phyloP scores from a whole-genome alignment of 2,329 filamentous ascomycete genomes.

The Neofusicoccum sp. region DNA sequence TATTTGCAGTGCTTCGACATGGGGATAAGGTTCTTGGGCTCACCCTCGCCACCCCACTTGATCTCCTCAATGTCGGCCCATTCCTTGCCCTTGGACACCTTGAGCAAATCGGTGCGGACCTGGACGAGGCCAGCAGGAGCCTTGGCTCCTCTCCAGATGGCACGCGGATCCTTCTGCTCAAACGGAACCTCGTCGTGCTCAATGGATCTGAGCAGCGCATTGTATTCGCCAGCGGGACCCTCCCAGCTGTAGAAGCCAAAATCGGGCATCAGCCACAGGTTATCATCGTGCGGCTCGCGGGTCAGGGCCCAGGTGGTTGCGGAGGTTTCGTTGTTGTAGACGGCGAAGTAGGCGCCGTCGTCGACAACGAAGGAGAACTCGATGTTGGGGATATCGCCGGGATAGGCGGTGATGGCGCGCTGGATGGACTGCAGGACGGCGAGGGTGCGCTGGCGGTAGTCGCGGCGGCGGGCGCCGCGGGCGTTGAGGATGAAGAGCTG shows the following conservation, averaged over 20 bases:
- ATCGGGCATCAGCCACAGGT: slow-evolving; percentile 26
- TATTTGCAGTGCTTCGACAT: slow-evolving; percentile 28
- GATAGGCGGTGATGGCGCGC: slow-evolving; percentile 52
- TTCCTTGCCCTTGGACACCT: slow-evolving; percentile 20
- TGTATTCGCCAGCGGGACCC: slow-evolving; percentile 17
- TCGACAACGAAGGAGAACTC: slow-evolving; percentile 52
- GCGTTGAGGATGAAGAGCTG: slow-evolving; percentile 36
- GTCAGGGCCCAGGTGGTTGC: slow-evolving; percentile 17
- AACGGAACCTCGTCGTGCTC: slow-evolving; percentile 16
- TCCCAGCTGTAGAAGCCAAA: slow-evolving; percentile 23
- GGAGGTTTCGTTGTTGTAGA: slow-evolving; percentile 12
- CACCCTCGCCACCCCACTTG: slow-evolving; percentile 8
- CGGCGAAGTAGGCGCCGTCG: slow-evolving; percentile 16
- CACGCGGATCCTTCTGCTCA: slow-evolving; percentile 22
- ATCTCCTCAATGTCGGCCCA: slow-evolving; percentile 26
- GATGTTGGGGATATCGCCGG: slow-evolving; percentile 50
- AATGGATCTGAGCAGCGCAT: slow-evolving; percentile 17
- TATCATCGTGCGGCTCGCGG: slow-evolving; percentile 12
- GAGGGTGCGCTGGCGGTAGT: slow-evolving; percentile 28
- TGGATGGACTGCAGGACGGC: slow-evolving; percentile 56
- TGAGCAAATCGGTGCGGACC: slow-evolving; percentile 24
- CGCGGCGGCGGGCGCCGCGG: slow-evolving; percentile 21
- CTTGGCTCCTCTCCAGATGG: slow-evolving; percentile 27
- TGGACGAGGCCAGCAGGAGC: slow-evolving; percentile 21
- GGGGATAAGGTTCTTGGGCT: slow-evolving; percentile 18